Conservation (phyloP, 441 rosid species). For the Raphanus hybrid region DNA sequence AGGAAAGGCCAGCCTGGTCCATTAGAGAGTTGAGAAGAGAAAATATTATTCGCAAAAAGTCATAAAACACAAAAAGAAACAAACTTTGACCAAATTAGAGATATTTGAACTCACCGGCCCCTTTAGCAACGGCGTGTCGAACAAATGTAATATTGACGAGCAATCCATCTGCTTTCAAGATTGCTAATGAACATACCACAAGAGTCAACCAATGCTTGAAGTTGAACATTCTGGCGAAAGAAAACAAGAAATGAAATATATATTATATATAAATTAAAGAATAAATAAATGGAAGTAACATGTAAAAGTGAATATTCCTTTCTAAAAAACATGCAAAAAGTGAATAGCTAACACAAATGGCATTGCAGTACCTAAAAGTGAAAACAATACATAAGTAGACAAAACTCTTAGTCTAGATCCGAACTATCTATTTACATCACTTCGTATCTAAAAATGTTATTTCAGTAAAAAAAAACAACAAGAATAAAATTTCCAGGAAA, state of each 20-base stretch:
- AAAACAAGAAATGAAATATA: background rate
- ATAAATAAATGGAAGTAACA: slow-evolving; percentile 5
- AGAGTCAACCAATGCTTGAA: slow-evolving; percentile 51
- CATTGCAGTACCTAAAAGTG: slow-evolving; percentile 20
- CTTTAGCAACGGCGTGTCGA: slow-evolving; percentile 61
- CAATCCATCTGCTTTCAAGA: slow-evolving; percentile 52
- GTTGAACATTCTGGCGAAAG: slow-evolving; percentile 59
- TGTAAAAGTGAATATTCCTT: no score
- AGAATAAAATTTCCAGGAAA: background rate
- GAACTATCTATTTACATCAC: slow-evolving; percentile 12
- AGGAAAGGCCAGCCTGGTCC: background rate
- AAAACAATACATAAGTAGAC: background rate
- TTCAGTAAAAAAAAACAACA: background rate
- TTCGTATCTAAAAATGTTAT: slow-evolving; percentile 1
- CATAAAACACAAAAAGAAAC: background rate
- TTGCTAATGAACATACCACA: slow-evolving; percentile 44
- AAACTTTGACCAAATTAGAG: background rate
- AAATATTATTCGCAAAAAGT: background rate
- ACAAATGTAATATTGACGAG: slow-evolving; percentile 65
- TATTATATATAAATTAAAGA: background rate
- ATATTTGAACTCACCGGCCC: slow-evolving; percentile 67
- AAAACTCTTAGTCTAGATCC: slow-evolving; percentile 25
- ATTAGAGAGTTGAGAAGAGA: background rate
- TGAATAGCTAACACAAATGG: slow-evolving; percentile 21
- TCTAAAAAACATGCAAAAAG: background rate